Percentiles rank a stretch among this genome's conserved stretches.
These are phyloP conservation scores for Solanum sitiens DNA, from an alignment of 257 asterid species.

Conservation along the genomic window DNA sequence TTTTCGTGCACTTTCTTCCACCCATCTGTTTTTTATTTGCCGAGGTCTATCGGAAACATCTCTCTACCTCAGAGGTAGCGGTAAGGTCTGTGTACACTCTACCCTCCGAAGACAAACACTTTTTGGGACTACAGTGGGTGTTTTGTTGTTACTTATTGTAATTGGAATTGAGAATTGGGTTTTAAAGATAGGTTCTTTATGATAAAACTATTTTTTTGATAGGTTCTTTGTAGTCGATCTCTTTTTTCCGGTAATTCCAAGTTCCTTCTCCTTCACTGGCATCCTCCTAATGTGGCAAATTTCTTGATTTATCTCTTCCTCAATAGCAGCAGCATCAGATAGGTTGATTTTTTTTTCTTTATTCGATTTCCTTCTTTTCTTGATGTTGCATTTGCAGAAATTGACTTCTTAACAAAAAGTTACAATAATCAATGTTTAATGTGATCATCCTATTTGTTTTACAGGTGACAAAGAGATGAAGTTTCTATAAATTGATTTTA, in stretches of 20 bases:
- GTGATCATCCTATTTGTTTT: not conserved
- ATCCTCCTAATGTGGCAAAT: not conserved
- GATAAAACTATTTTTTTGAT: not conserved
- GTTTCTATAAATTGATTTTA: conserved; percentile 3
- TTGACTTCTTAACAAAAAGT: not conserved
- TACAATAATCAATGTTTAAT: not conserved
- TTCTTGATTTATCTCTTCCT: not conserved
- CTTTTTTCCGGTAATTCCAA: not conserved
- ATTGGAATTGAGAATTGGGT: not conserved
- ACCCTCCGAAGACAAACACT: not conserved
- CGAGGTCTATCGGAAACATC: not conserved
- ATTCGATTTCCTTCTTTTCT: not conserved
- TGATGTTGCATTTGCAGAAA: not conserved
- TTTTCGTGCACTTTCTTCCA: not conserved
- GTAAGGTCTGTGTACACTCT: not conserved
- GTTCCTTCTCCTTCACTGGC: not conserved
- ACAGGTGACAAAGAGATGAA: conserved; percentile 36
- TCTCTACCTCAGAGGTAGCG: not conserved
- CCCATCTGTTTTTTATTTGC: not conserved
- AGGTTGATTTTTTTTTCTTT: not conserved
- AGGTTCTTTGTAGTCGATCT: not conserved
- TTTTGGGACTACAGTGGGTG: not conserved
- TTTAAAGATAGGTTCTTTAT: not conserved
- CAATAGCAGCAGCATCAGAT: not conserved
- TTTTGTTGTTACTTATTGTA: not conserved